Evolutionary conservation across 768 basidiomycete genomes (phyloP), one percentile per base, ranked within the genome.

Genomic region (Lactifluus echinatus): DNA sequence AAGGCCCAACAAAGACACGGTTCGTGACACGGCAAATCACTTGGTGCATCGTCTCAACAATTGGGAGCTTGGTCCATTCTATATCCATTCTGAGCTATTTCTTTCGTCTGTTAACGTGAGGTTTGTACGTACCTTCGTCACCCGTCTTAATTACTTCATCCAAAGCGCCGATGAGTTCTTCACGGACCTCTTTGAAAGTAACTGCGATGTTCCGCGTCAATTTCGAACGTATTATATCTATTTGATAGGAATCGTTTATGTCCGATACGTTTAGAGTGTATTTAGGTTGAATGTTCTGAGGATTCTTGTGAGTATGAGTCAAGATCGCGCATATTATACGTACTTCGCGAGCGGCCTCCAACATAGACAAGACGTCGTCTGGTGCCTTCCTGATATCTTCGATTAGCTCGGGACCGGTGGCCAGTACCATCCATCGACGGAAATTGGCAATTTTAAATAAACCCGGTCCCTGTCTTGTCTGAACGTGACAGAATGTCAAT

Each of bases 1-100:
- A 76, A 4, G 74, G 60, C 0, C 76, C 78, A 29, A 80, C 73
- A 53, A 78, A 76, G 7, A 50, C 23, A n/a, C 55, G 55, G 24
- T 40, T 34, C 7, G 39, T 4, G 55, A 17, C 33, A 6, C 29
- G 17, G 19, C 47, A 42, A 23, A 56, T 42, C 21, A 43, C 10
- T 1, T 3, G 50, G 26, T 47, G 45, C 8, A 57, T 1, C 5
- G 31, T 54, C 31, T 67, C 62, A 0, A 67, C 64, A 1, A 66
- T 62, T 1, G 72, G 54, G 0, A 62, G 64, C 5, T 50, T 60
- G 34, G 61, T 66, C 76, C 76, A 78, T 28, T 71, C 77, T 76
- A 34, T 6, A 4, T 37, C 36, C 36, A 17, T 17, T 37, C n/a
- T n/a, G 15, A 37, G 7, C 7, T 37, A 37, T 37, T 17, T 5